Base-by-base conservation (phyloP, 768 basidiomycete species). In the Mycena capillaripes region DNA sequence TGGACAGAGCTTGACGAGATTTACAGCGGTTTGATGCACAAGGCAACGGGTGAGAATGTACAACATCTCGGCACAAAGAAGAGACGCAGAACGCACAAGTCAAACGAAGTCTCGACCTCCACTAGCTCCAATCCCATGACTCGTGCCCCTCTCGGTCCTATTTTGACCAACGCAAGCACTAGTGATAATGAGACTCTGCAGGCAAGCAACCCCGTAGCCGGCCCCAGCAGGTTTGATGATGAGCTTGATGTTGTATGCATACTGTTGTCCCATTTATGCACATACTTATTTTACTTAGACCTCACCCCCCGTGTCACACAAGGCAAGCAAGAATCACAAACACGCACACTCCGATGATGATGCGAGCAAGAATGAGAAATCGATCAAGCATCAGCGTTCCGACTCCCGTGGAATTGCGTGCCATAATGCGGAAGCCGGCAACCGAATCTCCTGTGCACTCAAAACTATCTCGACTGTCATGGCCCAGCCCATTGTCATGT, bases 11-110 rank as follows among this genome's bases (percentile, higher is more conserved):
- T 57, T 14, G 32, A 57, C 4, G 34, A 36, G 12, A 36, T 36
- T 36, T 36, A 36, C 34, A 36, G 34, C 34, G 34, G 34, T 36
- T 36, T 38, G 34, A 36, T 57, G 9, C 12, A 57, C 34, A 57
- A 57, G n/a, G 34, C 56, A 32, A 57, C 56, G 8, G 56, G 56
- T 21, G n/a, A 57, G n/a, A 57, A 57, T 57, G 56, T 34, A 4
- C 5, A 12, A 12, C 52, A 53, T 17, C 52, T 53, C 52, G 11
- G 11, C 52, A 30, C 52, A 23, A 53, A 50, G n/a, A 50, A n/a
- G n/a, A n/a, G n/a, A n/a, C n/a, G n/a, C n/a, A n/a, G n/a, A n/a
- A n/a, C n/a, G n/a, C n/a, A n/a, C n/a, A n/a, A n/a, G n/a, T n/a
- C n/a, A n/a, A n/a, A n/a, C n/a, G n/a, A n/a, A n/a, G n/a, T n/a